A percentile compares a stretch with the other conserved stretches of the same genome.
These are phyloP conservation scores for Dictyostelium purpureum DNA, from an alignment of 78 protist species.

Conservation along the genomic window DNA sequence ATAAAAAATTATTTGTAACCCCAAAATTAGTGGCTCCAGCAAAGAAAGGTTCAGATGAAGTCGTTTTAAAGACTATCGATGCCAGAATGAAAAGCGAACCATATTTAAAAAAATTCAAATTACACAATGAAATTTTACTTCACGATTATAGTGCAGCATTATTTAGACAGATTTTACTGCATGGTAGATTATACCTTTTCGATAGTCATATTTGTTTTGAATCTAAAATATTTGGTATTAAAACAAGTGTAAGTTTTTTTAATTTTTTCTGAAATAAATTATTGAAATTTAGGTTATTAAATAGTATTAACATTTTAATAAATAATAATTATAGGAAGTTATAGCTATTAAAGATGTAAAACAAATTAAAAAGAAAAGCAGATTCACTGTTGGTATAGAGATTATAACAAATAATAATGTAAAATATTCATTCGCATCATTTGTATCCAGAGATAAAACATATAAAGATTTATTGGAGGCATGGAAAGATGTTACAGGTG, in stretches of 20 bases:
- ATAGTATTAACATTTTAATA: not conserved
- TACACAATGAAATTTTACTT: slow-evolving; percentile 42
- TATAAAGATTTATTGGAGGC: slow-evolving; percentile 30
- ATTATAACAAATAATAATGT: not conserved
- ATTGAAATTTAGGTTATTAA: too few relatives aligned
- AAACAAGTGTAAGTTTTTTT: slow-evolving; percentile 25
- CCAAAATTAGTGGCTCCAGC: slow-evolving; percentile 43
- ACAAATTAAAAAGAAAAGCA: slow-evolving; percentile 43
- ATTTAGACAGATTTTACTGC: slow-evolving; percentile 43
- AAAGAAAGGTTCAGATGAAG: slow-evolving; percentile 26
- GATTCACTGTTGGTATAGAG: slow-evolving; percentile 49
- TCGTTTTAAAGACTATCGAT: slow-evolving; percentile 48
- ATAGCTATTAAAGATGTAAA: slow-evolving; percentile 25
- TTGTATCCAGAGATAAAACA: slow-evolving; percentile 73
- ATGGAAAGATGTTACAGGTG: slow-evolving; percentile 75
- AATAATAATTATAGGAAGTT: not conserved
- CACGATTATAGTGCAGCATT: slow-evolving; percentile 62
- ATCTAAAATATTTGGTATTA: slow-evolving; percentile 70
- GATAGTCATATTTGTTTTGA: slow-evolving; percentile 62
- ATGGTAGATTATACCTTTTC: slow-evolving; percentile 60
- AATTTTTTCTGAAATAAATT: not conserved
- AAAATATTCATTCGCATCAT: slow-evolving; percentile 63
- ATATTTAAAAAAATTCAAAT: slow-evolving; percentile 59
- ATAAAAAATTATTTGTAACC: slow-evolving; percentile 54
- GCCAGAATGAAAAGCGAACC: slow-evolving; percentile 68